phyloP scores from a whole-genome alignment of 2,329 filamentous ascomycete species.

The Hypoxylon sp. region DNA sequence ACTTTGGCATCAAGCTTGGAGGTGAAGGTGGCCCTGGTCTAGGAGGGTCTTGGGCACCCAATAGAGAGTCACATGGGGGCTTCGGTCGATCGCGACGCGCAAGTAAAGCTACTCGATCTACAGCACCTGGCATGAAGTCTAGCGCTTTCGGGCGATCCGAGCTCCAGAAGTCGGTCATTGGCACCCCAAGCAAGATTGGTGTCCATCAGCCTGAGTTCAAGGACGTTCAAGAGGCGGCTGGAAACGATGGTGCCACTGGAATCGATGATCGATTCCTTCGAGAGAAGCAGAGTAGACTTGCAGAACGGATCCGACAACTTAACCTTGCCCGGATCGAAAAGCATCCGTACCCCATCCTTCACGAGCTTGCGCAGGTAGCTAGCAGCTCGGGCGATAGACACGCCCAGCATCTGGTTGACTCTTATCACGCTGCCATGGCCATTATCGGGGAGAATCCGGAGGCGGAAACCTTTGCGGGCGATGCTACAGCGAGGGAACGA shows the following conservation, averaged over 20 bases:
- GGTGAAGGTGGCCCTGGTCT: conserved; percentile 60
- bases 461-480: conserved; percentile 70
- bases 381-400: conserved; percentile 77
- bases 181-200: conserved; percentile 78
- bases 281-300: conserved; percentile 87
- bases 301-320: conserved; percentile 82
- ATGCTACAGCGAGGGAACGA: conserved; percentile 79
- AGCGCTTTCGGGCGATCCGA: conserved; percentile 76
- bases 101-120: conserved; percentile 57
- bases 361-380: conserved; percentile 83
- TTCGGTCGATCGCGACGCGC: conserved; percentile 73
- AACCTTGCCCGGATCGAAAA: conserved; percentile 80
- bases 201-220: conserved; percentile 76
- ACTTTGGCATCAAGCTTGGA: conserved; percentile 86
- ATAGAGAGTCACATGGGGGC: conserved; percentile 66
- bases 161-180: conserved; percentile 88
- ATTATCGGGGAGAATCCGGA: conserved; percentile 81
- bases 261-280: conserved; percentile 82
- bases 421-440: conserved; percentile 84
- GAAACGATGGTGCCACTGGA: conserved; percentile 64
- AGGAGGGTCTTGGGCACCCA: conserved; percentile 54
- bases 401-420: conserved; percentile 81
- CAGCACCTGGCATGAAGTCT: conserved; percentile 59
- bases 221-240: conserved; percentile 74
- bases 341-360: conserved; percentile 78